Base-by-base conservation (phyloP, 495 filamentous ascomycete genomes). In the Aspergillus heteromorphus region DNA sequence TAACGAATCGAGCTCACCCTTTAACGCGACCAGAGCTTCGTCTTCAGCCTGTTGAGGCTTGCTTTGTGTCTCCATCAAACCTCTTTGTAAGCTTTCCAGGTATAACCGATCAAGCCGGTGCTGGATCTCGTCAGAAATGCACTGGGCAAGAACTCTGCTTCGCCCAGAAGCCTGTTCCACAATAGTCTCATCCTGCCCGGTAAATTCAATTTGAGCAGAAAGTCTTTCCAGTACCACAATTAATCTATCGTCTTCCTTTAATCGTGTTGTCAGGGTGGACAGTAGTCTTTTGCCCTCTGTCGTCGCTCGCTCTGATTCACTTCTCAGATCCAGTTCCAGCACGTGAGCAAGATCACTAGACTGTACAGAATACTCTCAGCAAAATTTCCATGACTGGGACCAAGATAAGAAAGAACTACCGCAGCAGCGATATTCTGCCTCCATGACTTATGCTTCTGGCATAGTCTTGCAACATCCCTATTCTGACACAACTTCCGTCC, bases 1-100 rank as follows among this genome's bases (percentile, higher is more conserved):
- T 3, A 87, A 63, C 13, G 83, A 82, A 31, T 83, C 82, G 4
- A 86, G 61, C 51, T 87, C 83, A 38, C 79, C 75, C 59, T 83
- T 74, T 19, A 85, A 52, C 0, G 71, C 68, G 17, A 65, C 43
- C n/a, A 76, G 45, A 10, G 55, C 51, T 5, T 67, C 62, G 13
- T 21, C 21, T 19, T 63, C 59, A 14, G 23, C 17, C 20, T 41
- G 36, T 0, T 40, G 36, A 38, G 27, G 9, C 0, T 11, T 29
- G 7, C 42, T 23, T 5, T 31, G 11, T 9, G 25, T 17, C 4
- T 10, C 40, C 13, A 47, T 54, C 7, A 45, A 21, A 11, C 54
- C 49, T 9, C 21, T 41, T 29, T 60, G 57, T 11, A 71, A 53
- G 13, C 40, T 54, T 54, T 78, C 71, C 19, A 78, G 58, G 52